phyloP scores from a whole-genome alignment of 176 grass and related monocot genomes.

The Alopecurus myosuroides region DNA sequence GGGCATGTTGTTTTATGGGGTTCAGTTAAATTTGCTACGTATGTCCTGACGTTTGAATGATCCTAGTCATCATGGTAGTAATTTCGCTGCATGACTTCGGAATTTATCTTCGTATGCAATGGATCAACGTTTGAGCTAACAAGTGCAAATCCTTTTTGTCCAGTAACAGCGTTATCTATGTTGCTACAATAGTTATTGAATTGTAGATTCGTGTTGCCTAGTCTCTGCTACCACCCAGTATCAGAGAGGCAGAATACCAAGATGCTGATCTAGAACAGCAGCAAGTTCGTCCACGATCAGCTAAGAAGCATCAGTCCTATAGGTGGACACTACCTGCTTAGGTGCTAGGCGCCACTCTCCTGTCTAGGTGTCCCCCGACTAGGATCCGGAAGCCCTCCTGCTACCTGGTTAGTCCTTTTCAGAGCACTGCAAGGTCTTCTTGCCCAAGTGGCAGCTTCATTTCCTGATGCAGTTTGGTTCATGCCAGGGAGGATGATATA shows the following conservation, averaged over 20 bases:
- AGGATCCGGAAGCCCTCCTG: not conserved
- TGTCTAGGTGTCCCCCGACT: not conserved
- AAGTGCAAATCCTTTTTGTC: not conserved
- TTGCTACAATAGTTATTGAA: not conserved
- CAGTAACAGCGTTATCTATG: not conserved
- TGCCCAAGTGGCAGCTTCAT: not conserved
- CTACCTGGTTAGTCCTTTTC: not conserved
- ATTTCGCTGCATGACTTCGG: not conserved
- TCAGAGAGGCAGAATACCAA: not conserved
- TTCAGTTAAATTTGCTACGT: too few relatives aligned
- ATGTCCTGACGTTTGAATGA: not conserved
- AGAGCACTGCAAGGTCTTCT: not conserved
- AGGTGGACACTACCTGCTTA: not conserved
- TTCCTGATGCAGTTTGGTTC: not conserved
- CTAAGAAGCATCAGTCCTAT: not conserved
- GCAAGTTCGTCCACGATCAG: not conserved
- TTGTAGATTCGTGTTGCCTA: not conserved
- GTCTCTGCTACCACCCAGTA: not conserved
- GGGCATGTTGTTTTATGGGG: not conserved
- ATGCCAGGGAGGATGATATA: not conserved
- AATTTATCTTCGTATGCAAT: too few relatives aligned
- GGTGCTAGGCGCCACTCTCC: not conserved
- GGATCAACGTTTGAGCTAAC: not conserved
- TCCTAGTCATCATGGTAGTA: not conserved
- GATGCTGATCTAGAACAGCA: not conserved